Conservation (phyloP, 2,329 filamentous ascomycete species). For the Alternaria arborescens region DNA sequence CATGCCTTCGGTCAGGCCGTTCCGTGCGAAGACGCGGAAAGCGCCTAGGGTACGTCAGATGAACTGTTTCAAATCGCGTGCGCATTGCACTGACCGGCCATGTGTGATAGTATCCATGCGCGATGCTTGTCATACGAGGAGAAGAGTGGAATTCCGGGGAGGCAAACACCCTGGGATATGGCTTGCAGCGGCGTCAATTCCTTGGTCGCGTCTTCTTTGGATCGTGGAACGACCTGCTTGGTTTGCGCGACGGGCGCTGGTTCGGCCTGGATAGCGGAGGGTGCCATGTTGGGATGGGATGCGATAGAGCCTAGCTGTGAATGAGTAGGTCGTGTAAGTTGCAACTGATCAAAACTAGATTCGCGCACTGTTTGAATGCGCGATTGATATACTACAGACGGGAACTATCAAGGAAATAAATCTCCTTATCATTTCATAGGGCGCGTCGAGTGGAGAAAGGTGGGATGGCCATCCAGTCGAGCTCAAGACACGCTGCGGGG, state of each 20-base stretch:
- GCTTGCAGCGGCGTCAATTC: conserved; percentile 49
- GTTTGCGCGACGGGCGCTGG: conserved; percentile 12
- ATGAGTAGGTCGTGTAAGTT: conserved; percentile 2
- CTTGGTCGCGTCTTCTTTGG: conserved; percentile 33
- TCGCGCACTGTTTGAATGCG: background rate
- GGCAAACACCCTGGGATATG: conserved; percentile 58
- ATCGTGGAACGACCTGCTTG: conserved; percentile 32
- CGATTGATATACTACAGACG: background rate
- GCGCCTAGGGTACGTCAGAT: conserved; percentile 45
- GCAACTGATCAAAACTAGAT: background rate
- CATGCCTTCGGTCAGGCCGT: conserved; percentile 74
- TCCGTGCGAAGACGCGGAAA: conserved; percentile 72
- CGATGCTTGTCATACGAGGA: conserved; percentile 64
- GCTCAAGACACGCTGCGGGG: background rate
- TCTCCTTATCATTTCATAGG: background rate
- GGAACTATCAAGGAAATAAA: background rate
- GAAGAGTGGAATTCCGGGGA: conserved; percentile 66
- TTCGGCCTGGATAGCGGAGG: conserved; percentile 37
- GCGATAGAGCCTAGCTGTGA: background rate
- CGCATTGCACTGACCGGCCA: conserved; percentile 55
- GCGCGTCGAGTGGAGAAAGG: background rate
- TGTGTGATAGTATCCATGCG: conserved; percentile 70
- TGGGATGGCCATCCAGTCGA: conserved; percentile 1
- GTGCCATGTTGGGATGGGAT: conserved; percentile 36
- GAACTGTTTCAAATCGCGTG: background rate